Percentiles rank a stretch among this genome's conserved stretches.
These are phyloP conservation scores for Malus fusca DNA, from an alignment of 306 rosid genomes.

Conservation along the genomic window DNA sequence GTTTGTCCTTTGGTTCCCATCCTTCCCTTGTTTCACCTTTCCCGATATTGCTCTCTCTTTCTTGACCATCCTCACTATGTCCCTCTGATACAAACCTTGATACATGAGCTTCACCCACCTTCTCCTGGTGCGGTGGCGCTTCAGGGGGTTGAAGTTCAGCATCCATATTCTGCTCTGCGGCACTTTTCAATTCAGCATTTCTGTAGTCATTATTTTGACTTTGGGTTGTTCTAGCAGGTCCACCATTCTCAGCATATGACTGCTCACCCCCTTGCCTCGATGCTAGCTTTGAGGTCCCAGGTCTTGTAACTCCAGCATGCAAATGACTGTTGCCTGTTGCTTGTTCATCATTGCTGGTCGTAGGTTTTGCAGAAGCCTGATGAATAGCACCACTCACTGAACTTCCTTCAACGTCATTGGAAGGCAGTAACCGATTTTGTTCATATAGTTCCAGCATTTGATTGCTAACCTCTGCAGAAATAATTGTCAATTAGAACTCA, in stretches of 20 bases:
- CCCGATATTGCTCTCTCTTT: constrained; percentile 38
- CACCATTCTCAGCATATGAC: constrained; percentile 40
- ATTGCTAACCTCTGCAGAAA: constrained; percentile 90
- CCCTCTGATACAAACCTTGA: constrained; percentile 37
- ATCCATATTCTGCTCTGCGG: constrained; percentile 43
- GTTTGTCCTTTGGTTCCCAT: constrained; percentile 54
- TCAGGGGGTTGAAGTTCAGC: constrained; percentile 39
- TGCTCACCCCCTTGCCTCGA: constrained; percentile 45
- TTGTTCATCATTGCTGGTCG: constrained; percentile 55
- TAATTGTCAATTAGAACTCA: constrained; percentile 15
- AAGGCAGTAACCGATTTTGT: constrained; percentile 74
- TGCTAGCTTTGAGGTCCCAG: constrained; percentile 44
- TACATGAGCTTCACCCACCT: constrained; percentile 33
- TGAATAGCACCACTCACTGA: constrained; percentile 43
- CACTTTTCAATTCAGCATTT: constrained; percentile 40
- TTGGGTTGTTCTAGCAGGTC: constrained; percentile 35
- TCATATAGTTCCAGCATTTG: constrained; percentile 98
- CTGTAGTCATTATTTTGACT: constrained; percentile 58
- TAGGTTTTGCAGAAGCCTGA: constrained; percentile 35
- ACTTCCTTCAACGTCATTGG: constrained; percentile 73
- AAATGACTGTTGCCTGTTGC: constrained; percentile 44
- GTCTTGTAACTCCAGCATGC: constrained; percentile 54
- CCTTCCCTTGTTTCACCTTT: constrained; percentile 53
- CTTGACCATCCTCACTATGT: constrained; percentile 46
- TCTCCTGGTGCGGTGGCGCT: constrained; percentile 38